A percentile compares a stretch with the other conserved stretches of the same genome.
phyloP scores from a whole-genome alignment of 225 moss, liverwort and hornwort species.

The Pleurozium schreberi region DNA sequence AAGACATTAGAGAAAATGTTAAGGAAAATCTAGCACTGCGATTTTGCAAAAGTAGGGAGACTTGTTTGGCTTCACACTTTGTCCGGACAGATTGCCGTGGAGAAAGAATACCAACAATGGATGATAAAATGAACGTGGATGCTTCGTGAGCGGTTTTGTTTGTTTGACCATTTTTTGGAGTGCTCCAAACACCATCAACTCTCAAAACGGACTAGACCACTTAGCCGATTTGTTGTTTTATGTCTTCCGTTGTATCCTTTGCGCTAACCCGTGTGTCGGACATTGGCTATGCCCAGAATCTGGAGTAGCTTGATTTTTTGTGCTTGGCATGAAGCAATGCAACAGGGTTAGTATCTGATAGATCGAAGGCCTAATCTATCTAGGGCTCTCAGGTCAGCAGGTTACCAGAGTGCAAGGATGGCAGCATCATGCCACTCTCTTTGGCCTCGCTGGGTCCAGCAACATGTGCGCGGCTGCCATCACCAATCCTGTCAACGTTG shows the following conservation, averaged over 20 bases:
- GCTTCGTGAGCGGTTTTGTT: neutral
- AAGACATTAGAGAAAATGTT: neutral
- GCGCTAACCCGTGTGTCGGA: too few species aligned
- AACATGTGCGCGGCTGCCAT: slow-evolving; percentile 77
- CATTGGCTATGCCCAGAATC: neutral
- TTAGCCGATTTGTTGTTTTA: neutral
- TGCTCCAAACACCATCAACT: neutral
- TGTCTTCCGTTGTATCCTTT: neutral
- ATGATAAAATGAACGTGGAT: neutral
- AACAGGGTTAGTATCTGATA: neutral
- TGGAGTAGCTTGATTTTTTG: neutral
- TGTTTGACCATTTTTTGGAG: neutral
- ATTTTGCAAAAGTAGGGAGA: neutral
- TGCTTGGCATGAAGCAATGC: neutral
- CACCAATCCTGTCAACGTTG: slow-evolving; percentile 80
- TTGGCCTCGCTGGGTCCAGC: slow-evolving; percentile 61
- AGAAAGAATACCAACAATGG: neutral
- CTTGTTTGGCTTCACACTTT: neutral
- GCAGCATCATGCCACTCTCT: slow-evolving; percentile 40
- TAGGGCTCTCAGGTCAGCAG: slow-evolving; percentile 10
- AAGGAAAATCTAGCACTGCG: neutral
- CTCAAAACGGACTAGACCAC: neutral
- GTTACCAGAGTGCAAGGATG: slow-evolving; percentile 17
- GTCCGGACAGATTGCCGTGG: neutral
- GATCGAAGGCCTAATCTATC: neutral